These are phyloP conservation scores for Kwoniella shandongensis DNA, from an alignment of 768 basidiomycete genomes.

Conservation along the genomic window DNA sequence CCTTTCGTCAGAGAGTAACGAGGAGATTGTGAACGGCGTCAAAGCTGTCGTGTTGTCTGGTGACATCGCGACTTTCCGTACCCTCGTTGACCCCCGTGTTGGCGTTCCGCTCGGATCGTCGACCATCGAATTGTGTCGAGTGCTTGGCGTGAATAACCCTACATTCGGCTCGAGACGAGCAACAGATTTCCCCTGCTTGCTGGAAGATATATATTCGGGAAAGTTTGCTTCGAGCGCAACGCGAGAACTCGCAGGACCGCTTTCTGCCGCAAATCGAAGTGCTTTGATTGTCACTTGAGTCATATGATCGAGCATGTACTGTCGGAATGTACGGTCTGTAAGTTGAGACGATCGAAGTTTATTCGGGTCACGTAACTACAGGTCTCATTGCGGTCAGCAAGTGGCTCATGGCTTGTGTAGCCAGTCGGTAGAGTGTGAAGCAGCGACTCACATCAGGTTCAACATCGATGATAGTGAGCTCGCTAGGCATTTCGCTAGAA, in stretches of 20 bases:
- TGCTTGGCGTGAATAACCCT: conserved; percentile 8
- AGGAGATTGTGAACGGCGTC: conserved; percentile 26
- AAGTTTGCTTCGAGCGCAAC: conserved; percentile 10
- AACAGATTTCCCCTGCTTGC: neutral
- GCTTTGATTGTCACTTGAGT: conserved; percentile 23
- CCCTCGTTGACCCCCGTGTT: neutral
- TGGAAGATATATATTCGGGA: conserved; percentile 9
- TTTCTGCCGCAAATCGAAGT: neutral
- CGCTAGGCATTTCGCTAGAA: conserved; percentile 28
- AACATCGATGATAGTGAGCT: conserved; percentile 20
- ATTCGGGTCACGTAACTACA: conserved; percentile 40
- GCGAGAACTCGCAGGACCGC: neutral
- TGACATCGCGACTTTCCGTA: neutral
- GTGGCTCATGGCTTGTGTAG: too few relatives aligned
- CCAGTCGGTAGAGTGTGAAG: too few relatives aligned
- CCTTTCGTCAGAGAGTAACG: conserved; percentile 23
- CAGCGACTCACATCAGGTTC: conserved; percentile 19
- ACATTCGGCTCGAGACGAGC: neutral
- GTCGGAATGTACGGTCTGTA: conserved; percentile 42
- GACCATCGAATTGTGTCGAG: neutral
- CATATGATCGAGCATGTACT: conserved; percentile 45
- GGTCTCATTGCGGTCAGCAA: neutral
- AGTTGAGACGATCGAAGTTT: conserved; percentile 35
- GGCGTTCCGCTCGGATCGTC: conserved; percentile 2
- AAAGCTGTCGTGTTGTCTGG: neutral